These are phyloP conservation scores for Colletotrichum trifolii DNA, from an alignment of 2,329 filamentous ascomycete species.

Conservation along the genomic window DNA sequence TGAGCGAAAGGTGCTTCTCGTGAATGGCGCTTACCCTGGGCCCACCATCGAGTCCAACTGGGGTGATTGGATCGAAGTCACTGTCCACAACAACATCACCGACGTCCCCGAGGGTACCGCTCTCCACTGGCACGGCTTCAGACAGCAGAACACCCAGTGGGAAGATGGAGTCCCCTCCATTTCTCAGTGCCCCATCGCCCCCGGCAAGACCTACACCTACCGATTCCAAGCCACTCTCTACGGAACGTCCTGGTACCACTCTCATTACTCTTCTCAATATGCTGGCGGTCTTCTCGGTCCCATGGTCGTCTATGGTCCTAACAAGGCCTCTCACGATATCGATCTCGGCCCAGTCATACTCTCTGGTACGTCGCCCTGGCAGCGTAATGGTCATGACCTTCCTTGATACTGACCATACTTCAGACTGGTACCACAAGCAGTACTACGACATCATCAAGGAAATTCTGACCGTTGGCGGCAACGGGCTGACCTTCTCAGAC, in stretches of 20 bases:
- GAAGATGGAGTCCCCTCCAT: constrained; percentile 65
- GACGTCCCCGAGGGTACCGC: constrained; percentile 57
- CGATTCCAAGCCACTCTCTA: constrained; percentile 63
- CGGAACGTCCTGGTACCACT: constrained; percentile 69
- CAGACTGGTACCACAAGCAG: constrained; percentile 71
- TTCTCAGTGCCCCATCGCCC: constrained; percentile 74
- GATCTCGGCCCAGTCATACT: constrained; percentile 68
- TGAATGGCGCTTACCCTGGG: constrained; percentile 75
- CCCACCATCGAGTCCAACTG: constrained; percentile 73
- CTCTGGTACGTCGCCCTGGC: constrained; percentile 44
- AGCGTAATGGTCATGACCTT: background rate
- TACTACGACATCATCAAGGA: constrained; percentile 61
- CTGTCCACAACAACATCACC: constrained; percentile 75
- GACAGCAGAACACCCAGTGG: constrained; percentile 60
- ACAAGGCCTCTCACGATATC: constrained; percentile 65
- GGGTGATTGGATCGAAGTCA: constrained; percentile 72
- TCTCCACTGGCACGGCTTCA: constrained; percentile 66
- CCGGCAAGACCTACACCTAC: constrained; percentile 66
- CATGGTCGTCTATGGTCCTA: constrained; percentile 68
- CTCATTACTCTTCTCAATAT: constrained; percentile 69
- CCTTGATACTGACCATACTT: constrained; percentile 39
- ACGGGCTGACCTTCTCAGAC: constrained; percentile 55
- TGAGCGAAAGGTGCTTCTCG: constrained; percentile 62
- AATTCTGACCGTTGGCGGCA: constrained; percentile 53
- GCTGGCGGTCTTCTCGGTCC: constrained; percentile 70